Evolutionary conservation across 2,329 filamentous ascomycete species (phyloP).

Genomic region (Pseudogymnoascus verrucosus): DNA sequence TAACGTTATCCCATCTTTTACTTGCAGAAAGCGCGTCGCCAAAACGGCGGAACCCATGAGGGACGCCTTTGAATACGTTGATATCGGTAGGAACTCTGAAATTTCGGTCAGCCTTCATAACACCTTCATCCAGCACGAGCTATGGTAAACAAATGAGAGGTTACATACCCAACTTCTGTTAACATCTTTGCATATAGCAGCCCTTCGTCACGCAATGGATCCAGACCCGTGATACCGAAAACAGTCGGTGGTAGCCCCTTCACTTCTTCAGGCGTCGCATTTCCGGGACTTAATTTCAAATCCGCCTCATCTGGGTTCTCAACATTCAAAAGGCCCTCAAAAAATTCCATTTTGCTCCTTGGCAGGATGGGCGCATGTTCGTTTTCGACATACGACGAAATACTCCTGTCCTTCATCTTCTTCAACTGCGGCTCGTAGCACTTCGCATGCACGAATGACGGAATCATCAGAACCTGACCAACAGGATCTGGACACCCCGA

Average conservation of each 20-base stretch:
- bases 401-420: conserved; percentile 30
- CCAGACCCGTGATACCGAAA: conserved; percentile 38
- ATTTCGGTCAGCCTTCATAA: not conserved
- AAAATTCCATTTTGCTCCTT: conserved; percentile 27
- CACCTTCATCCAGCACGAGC: not conserved
- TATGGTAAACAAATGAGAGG: not conserved
- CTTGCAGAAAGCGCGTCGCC: conserved; percentile 33
- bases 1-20: conserved; percentile 35
- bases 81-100: conserved; percentile 40
- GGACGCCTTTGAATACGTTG: conserved; percentile 43
- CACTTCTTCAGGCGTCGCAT: conserved; percentile 30
- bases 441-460: conserved; percentile 32
- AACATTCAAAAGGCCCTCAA: conserved; percentile 14
- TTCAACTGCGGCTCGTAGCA: conserved; percentile 22
- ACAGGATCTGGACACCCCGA: not conserved
- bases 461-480: conserved; percentile 46
- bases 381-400: conserved; percentile 39
- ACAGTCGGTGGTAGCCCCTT: conserved; percentile 36
- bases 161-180: conserved; percentile 35
- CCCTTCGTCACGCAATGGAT: conserved; percentile 42
- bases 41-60: conserved; percentile 41
- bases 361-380: conserved; percentile 43
- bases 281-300: conserved; percentile 29
- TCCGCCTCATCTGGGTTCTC: conserved; percentile 25
- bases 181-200: conserved; percentile 38